Evolutionary conservation across 2,329 filamentous ascomycete species (phyloP), one percentile per base, ranked within the genome.

Genomic region (Xylaria digitata): DNA sequence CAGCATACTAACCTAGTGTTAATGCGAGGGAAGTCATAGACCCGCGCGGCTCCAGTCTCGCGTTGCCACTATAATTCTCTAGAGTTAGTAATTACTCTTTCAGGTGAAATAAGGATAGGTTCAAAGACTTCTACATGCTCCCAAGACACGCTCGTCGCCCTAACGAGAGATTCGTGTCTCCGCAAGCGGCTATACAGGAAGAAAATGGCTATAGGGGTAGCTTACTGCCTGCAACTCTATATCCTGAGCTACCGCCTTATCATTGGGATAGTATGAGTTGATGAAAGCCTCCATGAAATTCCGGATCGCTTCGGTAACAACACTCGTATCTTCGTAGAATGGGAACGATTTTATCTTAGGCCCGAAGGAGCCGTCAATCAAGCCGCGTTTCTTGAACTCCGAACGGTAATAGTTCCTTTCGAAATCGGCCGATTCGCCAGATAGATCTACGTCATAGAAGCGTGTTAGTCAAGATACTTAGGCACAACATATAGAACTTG

Each of bases 311-410:
- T 74, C 70, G 52, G 78, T 69, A 45, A 85, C 79, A 0, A 73
- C 71, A 6, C 65, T 68, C 1, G 78, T 80, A 63, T 84, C 82
- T 30, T 84, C 78, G 67, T 80, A 79, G 70, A 81, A 84, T 0
- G 82, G 82, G 62, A 84, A 83, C 57, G 74, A 66, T 55, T 78
- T 78, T 11, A 84, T 73, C 1, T 75, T 69, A 0, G 80, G 80
- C 3, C 80, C 79, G n/a, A 70, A 67, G 6, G 71, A 66, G 32
- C 63, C 70, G 65, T 81, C 72, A 59, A 84, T 74, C 1, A 85
- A 75, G 2, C 82, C 83, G 4, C 82, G 78, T 3, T 65, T 66
- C 34, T 73, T 56, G 17, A 64, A 57, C 13, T 64, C 46, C 1
- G 56, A 53, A 19, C 55, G 61, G 37, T 67, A 64, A 34, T 64